Conservation (phyloP, 352 stramenopile genomes). For the Blastocystis sp. region DNA sequence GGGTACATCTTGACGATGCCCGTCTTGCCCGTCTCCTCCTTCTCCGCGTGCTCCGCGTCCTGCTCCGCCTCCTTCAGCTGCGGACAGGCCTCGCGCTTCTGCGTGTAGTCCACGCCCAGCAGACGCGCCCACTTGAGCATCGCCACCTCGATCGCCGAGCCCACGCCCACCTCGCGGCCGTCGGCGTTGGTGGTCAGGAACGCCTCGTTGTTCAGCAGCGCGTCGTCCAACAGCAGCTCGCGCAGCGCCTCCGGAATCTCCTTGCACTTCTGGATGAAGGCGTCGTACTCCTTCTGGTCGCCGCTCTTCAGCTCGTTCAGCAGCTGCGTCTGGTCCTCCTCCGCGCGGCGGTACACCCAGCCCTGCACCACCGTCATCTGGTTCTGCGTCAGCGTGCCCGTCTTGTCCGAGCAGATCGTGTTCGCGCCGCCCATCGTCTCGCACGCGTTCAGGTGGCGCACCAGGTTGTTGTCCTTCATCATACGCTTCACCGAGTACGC, state of each 20-base stretch:
- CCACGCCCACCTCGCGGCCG: slow-evolving; percentile 51
- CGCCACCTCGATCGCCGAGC: slow-evolving; percentile 58
- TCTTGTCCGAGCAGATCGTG: slow-evolving; percentile 96
- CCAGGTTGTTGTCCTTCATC: slow-evolving; percentile 83
- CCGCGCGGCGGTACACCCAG: slow-evolving; percentile 70
- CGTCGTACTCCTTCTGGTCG: slow-evolving; percentile 53
- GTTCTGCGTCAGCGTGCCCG: slow-evolving; percentile 92
- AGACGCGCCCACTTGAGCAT: slow-evolving; percentile 64
- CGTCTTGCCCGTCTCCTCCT: slow-evolving; percentile 52
- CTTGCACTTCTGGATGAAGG: slow-evolving; percentile 64
- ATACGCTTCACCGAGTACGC: slow-evolving; percentile 84
- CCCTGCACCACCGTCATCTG: slow-evolving; percentile 87
- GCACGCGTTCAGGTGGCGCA: slow-evolving; percentile 81
- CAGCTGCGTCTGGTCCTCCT: slow-evolving; percentile 74
- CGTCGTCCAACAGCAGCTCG: slow-evolving; percentile 57
- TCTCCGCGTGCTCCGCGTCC: too few species aligned
- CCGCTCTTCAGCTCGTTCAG: slow-evolving; percentile 52
- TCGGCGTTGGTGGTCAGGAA: slow-evolving; percentile 60
- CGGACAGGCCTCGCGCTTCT: slow-evolving; percentile 27
- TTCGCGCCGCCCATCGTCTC: slow-evolving; percentile 89
- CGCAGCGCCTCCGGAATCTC: not conserved
- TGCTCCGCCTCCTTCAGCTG: slow-evolving; percentile 57
- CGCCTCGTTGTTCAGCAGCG: slow-evolving; percentile 66
- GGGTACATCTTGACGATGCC: slow-evolving; percentile 66
- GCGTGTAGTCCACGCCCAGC: slow-evolving; percentile 46